Conservation (phyloP, 2,329 filamentous ascomycete species). For the Fusarium irregulare region DNA sequence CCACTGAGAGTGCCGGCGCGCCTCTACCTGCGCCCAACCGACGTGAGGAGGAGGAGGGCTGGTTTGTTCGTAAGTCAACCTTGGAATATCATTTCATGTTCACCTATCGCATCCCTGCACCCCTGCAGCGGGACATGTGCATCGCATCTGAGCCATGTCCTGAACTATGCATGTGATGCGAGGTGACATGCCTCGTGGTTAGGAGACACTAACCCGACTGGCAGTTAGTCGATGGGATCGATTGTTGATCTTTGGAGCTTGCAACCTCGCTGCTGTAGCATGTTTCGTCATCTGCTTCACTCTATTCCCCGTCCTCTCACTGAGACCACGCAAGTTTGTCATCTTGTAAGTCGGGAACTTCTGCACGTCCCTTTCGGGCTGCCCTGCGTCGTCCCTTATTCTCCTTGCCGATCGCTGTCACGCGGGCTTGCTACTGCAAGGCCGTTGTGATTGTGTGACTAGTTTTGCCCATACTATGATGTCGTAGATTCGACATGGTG, state of each 20-base stretch:
- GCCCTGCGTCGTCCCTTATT: constrained; percentile 14
- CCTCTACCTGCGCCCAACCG: constrained; percentile 85
- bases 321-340: constrained; percentile 92
- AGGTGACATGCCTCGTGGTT: constrained; percentile 56
- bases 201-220: constrained; percentile 51
- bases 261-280: constrained; percentile 87
- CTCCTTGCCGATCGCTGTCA: constrained; percentile 31
- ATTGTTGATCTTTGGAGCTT: constrained; percentile 88
- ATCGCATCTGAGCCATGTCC: constrained; percentile 52
- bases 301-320: constrained; percentile 83
- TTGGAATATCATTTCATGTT: constrained; percentile 32
- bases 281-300: constrained; percentile 96
- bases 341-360: constrained; percentile 80
- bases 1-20: constrained; percentile 82
- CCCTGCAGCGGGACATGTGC: constrained; percentile 62
- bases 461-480: constrained; percentile 30
- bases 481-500: constrained; percentile 26
- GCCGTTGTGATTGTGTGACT: constrained; percentile 26
- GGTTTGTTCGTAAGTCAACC: constrained; percentile 86
- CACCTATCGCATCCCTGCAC: constrained; percentile 47
- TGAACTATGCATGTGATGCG: constrained; percentile 57
- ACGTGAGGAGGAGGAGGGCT: constrained; percentile 94
- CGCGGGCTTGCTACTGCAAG: constrained; percentile 18
- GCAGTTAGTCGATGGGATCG: constrained; percentile 98
- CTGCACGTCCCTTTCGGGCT: constrained; percentile 6